Base-by-base conservation (phyloP, 2,329 filamentous ascomycete genomes). In the Didymella arachidicola region DNA sequence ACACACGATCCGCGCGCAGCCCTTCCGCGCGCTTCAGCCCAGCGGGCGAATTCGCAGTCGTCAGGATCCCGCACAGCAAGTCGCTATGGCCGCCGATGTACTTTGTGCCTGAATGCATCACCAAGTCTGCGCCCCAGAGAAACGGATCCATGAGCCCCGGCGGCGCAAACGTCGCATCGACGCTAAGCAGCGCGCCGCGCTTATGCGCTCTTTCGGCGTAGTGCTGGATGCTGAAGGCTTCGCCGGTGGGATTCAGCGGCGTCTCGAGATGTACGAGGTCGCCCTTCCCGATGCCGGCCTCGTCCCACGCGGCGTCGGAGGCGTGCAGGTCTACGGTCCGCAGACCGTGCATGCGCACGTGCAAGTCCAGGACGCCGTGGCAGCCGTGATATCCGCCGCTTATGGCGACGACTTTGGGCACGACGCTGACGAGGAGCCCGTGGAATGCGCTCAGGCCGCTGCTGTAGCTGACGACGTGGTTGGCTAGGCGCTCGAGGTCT, bases 41-140 rank as follows among this genome's bases (percentile, higher is more conserved):
- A 12, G 68, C 67, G 2, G 63, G 54, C 3, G 68, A 61, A 45
- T 79, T 79, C 25, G 84, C 81, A 6, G 93, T 85, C 0, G 87
- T 86, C 27, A 99, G 79, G 18, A 96, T 89, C 22, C 95, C 95
- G 72, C 91, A 96, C 6, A 98, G 86, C 84, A 98, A 84, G 78
- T 99, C 95, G 65, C 89, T 94, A 79, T 99, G 95, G 0, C 95
- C 95, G 19, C 95, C 95, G 66, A 99, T 87, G 78, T 98, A 99
- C 82, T 98, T 99, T 18, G 93, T 97, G 3, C 93, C 95, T 50
- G 86, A 90, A 79, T 99, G 95, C 91, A 98, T 90, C 32, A 97
- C 86, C 1, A 93, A 78, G 77, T 98, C 94, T 27, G 90, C 92
- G 45, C 92, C 94, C 75, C 85, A 89, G 27, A 77, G 73, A 70